These are phyloP conservation scores for Fomitopsis palustris DNA, from an alignment of 1,284 basidiomycete species.

Conservation along the genomic window DNA sequence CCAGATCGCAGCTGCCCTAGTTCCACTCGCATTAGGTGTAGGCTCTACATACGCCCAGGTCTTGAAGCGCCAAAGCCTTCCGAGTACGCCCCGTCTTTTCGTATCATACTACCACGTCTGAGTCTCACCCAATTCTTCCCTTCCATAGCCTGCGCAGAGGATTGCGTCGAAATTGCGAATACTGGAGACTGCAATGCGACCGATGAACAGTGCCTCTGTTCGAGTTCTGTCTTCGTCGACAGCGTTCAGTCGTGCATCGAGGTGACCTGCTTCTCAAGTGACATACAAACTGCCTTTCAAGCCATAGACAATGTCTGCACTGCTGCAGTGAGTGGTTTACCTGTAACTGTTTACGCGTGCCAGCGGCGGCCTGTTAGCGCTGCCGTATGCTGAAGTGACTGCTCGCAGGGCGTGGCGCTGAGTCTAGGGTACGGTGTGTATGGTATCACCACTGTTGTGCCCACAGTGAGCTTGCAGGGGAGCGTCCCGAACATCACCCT, in stretches of 20 bases:
- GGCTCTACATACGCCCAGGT: conserved; percentile 36
- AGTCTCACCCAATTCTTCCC: background rate
- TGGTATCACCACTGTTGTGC: background rate
- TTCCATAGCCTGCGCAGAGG: conserved; percentile 41
- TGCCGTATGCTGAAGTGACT: background rate
- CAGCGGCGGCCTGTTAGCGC: no score
- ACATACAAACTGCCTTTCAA: conserved; percentile 40
- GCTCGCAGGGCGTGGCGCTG: no score
- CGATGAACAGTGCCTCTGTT: conserved; percentile 54
- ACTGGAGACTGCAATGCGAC: conserved; percentile 36
- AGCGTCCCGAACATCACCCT: no score
- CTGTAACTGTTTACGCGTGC: no score
- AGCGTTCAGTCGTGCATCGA: conserved; percentile 45
- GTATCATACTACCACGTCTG: conserved; percentile 26
- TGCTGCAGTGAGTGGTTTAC: conserved; percentile 41
- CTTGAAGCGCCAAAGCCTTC: conserved; percentile 30
- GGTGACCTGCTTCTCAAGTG: conserved; percentile 40
- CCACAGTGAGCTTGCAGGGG: no score
- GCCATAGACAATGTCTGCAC: conserved; percentile 43
- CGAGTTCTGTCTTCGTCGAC: conserved; percentile 39
- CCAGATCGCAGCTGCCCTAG: conserved; percentile 48
- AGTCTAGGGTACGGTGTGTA: no score
- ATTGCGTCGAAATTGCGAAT: conserved; percentile 41
- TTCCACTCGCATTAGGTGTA: conserved; percentile 39
- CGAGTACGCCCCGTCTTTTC: conserved; percentile 29